A percentile compares a stretch with the other conserved stretches of the same genome.
These are phyloP conservation scores for Punctularia strigosozonata DNA, from an alignment of 768 basidiomycete species.

Conservation along the genomic window DNA sequence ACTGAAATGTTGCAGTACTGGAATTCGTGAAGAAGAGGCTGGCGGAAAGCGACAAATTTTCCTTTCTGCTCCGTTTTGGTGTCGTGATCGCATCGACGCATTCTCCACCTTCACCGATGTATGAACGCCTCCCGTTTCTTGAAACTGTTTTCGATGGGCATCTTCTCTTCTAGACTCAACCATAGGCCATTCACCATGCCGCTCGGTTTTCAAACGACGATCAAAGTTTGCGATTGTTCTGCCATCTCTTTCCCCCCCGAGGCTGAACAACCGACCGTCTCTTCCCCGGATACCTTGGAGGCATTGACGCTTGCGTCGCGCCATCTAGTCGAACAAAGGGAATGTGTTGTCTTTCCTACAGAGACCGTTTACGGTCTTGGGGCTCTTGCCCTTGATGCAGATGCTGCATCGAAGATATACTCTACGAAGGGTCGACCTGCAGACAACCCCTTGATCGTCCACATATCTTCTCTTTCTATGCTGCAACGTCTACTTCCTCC, in stretches of 20 bases:
- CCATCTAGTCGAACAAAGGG: conserved; percentile 33
- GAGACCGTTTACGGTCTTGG: conserved; percentile 99
- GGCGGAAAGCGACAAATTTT: too few relatives aligned
- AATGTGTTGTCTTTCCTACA: conserved; percentile 83
- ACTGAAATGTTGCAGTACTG: too few relatives aligned
- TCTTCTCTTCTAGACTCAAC: too few relatives aligned
- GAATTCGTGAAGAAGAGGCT: too few relatives aligned
- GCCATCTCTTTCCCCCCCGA: conserved; percentile 43
- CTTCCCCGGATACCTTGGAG: conserved; percentile 35
- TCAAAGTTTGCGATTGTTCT: conserved; percentile 52
- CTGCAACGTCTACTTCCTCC: conserved; percentile 62
- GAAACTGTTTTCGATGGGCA: too few relatives aligned
- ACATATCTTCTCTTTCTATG: conserved; percentile 83
- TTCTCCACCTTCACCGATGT: too few relatives aligned
- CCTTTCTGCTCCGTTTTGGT: too few relatives aligned
- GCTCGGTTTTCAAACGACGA: too few relatives aligned
- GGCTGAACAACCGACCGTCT: conserved; percentile 34
- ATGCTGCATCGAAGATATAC: conserved; percentile 69
- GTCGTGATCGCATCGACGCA: too few relatives aligned
- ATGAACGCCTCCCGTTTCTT: too few relatives aligned
- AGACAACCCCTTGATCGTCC: conserved; percentile 97
- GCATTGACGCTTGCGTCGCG: conserved; percentile 46
- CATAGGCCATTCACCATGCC: too few relatives aligned
- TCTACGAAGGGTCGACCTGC: conserved; percentile 82
- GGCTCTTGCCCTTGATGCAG: conserved; percentile 58